Evolutionary conservation across 2,329 filamentous ascomycete genomes (phyloP).

Genomic region (Fonsecaea nubica): DNA sequence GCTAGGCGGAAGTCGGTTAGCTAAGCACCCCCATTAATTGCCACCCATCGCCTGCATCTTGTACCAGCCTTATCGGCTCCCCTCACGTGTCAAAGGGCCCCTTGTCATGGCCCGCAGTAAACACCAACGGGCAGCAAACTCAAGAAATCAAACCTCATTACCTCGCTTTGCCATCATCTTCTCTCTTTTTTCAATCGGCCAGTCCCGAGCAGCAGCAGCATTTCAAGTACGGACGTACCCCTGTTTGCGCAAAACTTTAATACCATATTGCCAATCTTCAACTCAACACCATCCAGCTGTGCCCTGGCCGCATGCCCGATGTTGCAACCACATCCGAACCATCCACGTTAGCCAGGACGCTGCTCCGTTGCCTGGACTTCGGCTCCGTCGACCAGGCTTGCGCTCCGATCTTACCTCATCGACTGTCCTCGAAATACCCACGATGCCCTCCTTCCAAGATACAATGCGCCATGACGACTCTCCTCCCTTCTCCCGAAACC

Average conservation of each 20-base stretch:
- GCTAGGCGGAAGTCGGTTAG: neutral
- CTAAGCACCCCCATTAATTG: neutral
- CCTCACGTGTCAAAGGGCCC: neutral
- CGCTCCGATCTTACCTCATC: neutral
- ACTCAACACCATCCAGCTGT: neutral
- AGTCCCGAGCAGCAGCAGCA: neutral
- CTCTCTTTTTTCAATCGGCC: neutral
- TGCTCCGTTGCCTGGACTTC: neutral
- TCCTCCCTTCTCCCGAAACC: slow-evolving; percentile 27
- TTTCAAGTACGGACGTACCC: neutral
- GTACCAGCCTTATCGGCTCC: neutral
- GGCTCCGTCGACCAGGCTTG: neutral
- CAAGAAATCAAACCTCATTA: slow-evolving; percentile 2
- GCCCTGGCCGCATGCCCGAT: neutral
- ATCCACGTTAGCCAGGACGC: neutral
- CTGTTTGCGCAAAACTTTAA: neutral
- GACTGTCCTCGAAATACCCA: slow-evolving; percentile 17
- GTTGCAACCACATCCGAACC: neutral
- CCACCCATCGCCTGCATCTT: neutral
- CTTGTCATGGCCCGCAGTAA: slow-evolving; percentile 4
- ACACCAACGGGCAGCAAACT: neutral
- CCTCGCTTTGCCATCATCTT: neutral
- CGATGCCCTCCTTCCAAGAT: slow-evolving; percentile 34
- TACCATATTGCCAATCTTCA: neutral
- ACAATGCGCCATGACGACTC: slow-evolving; percentile 23